Percentiles rank a stretch among this genome's conserved stretches.
Conservation (phyloP, 176 grass and related monocot species). For the Melocanna baccifera region DNA sequence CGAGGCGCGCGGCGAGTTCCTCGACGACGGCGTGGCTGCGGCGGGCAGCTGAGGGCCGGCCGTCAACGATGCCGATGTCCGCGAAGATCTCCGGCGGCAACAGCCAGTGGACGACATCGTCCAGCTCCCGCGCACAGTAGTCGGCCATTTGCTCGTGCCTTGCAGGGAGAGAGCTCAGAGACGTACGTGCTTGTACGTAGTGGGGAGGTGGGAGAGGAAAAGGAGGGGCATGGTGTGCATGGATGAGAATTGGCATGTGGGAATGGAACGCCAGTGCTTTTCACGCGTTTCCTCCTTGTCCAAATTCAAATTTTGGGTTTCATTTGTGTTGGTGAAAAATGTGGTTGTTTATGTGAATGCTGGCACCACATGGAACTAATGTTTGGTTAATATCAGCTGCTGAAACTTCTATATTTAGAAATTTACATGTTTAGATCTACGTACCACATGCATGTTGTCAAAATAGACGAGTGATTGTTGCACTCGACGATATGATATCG, state of each 20-base stretch:
- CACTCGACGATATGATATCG: not conserved
- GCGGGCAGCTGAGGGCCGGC: not conserved
- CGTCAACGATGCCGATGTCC: constrained; percentile 18
- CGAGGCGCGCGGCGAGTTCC: constrained; percentile 28
- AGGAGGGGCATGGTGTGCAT: not conserved
- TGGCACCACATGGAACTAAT: not conserved
- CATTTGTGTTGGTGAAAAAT: not conserved
- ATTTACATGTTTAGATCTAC: not conserved
- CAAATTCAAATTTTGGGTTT: not conserved
- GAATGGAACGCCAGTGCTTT: not conserved
- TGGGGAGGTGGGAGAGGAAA: not conserved
- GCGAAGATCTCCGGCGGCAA: constrained; percentile 30
- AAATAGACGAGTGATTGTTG: not conserved
- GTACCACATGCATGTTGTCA: not conserved
- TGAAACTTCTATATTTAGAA: not conserved
- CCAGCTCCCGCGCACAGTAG: constrained; percentile 13
- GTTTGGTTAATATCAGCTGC: too few species aligned
- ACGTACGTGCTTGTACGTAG: not conserved
- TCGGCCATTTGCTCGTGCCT: not conserved
- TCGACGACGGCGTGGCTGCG: not conserved
- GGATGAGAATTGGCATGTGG: not conserved
- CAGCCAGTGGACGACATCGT: constrained; percentile 7
- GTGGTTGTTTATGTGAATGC: not conserved
- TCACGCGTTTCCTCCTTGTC: not conserved
- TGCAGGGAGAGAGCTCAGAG: not conserved